Evolutionary conservation across 495 filamentous ascomycete species (phyloP).

Genomic region (Penicillium antarcticum): DNA sequence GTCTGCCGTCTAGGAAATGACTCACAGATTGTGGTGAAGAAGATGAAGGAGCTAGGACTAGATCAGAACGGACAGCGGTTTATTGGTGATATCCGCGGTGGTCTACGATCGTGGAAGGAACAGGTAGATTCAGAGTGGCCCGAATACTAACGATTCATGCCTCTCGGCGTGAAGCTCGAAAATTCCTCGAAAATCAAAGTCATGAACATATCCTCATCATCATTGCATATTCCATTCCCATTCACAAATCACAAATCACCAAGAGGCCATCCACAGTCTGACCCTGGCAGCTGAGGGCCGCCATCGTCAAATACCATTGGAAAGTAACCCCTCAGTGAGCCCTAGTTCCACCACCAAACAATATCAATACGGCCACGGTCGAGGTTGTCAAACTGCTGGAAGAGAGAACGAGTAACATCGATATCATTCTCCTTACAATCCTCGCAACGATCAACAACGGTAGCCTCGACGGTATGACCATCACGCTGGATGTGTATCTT

Average conservation of each 20-base stretch:
- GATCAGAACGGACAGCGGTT: constrained; percentile 52
- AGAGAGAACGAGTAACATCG: constrained; percentile 61
- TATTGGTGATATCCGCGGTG: constrained; percentile 77
- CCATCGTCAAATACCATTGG: neutral
- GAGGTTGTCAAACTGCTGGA: constrained; percentile 55
- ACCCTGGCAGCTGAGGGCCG: too few species aligned
- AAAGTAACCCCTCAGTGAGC: constrained; percentile 16
- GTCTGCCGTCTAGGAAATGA: constrained; percentile 88
- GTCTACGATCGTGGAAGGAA: constrained; percentile 78
- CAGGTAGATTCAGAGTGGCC: constrained; percentile 74
- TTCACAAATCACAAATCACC: neutral
- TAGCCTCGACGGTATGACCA: constrained; percentile 59
- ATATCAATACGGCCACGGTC: constrained; percentile 57
- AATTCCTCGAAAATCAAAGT: too few species aligned
- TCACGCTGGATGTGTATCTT: constrained; percentile 55
- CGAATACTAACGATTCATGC: constrained; percentile 38
- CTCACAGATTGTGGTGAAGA: constrained; percentile 73
- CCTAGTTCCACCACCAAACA: constrained; percentile 65
- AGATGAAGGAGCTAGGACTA: constrained; percentile 65
- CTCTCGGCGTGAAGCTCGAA: neutral
- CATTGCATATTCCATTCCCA: neutral
- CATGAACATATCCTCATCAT: too few species aligned
- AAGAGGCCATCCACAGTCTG: too few species aligned
- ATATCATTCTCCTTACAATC: constrained; percentile 64
- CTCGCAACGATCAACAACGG: constrained; percentile 71